Base-by-base conservation (phyloP, 1,139 yeast species). In the Candida glucosophila region DNA sequence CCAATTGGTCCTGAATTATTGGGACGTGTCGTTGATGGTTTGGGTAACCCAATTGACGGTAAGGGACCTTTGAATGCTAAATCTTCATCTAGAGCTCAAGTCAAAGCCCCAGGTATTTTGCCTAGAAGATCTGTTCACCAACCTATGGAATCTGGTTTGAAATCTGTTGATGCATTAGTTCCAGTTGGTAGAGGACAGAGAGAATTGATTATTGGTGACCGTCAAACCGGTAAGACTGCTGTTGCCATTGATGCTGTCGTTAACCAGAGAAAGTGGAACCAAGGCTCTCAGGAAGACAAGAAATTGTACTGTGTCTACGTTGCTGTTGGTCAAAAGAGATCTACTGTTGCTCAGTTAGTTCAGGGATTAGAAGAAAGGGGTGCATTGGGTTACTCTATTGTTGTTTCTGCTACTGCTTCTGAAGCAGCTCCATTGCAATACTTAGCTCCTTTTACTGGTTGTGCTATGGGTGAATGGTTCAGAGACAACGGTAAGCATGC, bases 391-490 rank as follows among this genome's bases (percentile, higher is more conserved):
- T 90, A 90, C 79, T 69, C 97, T 52, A 82, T 90, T 68, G 76
- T 90, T 65, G 97, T 90, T 61, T 96, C 98, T 43, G 99, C 98
- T 54, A 92, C 99, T 55, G 99, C 99, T 49, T 92, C 98, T 41
- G 98, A 90, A 76, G 98, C 98, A 50, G 98, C 99, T 66, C 99
- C 98, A 65, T 77, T 92, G 67, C 99, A 90, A 77, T 90, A 86
- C 75, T 73, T 90, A 63, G 98, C 99, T 73, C 99, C 99, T 62
- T 90, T 92, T 95, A 86, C 98, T 50, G 99, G 90, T 50, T 80
- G 94, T 65, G 95, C 99, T 58, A 88, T 92, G 62, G 96, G 97
- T 73, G 99, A 90, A 74, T 90, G 98, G 98, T 90, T 90, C 92
- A 86, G 98, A 79, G 98, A 90, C 77, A 90, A 90, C 68, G 96